Base-by-base conservation (phyloP, 805 yeast species). In the Alloascoidea hylecoeti region DNA sequence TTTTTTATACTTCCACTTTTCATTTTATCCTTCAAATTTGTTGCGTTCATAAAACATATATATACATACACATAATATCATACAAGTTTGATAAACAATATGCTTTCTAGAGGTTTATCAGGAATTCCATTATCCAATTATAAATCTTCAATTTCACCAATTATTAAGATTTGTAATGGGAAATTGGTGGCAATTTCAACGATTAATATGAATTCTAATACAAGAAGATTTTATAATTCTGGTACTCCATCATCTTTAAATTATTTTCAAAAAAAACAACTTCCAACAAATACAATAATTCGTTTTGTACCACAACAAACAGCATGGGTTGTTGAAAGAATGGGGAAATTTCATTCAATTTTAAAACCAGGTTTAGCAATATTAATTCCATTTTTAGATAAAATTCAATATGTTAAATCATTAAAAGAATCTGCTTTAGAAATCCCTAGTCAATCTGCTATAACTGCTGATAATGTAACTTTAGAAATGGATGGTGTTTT, bases 251-350 rank as follows among this genome's bases (percentile, higher is more conserved):
- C 30, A 42, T 18, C 41, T 47, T 44, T 74, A 49, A 72, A 66
- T 34, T 78, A 65, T 51, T 78, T 78, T 55, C 83, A 76, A 52
- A 66, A 64, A 37, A 72, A 70, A 36, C 61, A 68, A 40, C 57
- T 79, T 38, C 94, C 94, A n/a, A 61, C 84, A 14, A 81, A 81
- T 56, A 81, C 92, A 2, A 56, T 80, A 3, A 56, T 81, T 32
- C 64, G 82, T 47, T 83, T 83, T 53, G 94, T 83, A 13, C 95
- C 95, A 2, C 94, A 84, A 54, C 94, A 83, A 56, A 78, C 83
- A 15, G 94, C 94, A 2, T 83, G 92, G 86, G 73, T 83, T 15
- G 94, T 83, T 15, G 95, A 83, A 56, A 64, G 95, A 44, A 83
- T 83, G 95, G 95, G 95, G 19, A 79, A 78, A 52, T 83, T 81